Evolutionary conservation across 345 rosid species (phyloP), one percentile per base, ranked within the genome.

Genomic region (Adansonia digitata): DNA sequence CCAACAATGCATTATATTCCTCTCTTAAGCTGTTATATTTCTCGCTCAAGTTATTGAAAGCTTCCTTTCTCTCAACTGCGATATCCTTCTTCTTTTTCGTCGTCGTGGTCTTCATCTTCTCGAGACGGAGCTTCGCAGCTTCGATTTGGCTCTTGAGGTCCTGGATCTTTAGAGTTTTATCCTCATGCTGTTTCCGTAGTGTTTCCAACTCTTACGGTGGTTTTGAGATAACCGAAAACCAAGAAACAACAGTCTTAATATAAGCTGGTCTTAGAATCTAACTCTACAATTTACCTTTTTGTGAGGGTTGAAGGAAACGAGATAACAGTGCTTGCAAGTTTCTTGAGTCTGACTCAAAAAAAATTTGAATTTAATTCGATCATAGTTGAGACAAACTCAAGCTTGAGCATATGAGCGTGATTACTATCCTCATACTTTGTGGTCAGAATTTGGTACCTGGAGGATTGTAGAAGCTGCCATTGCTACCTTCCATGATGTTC

Each of bases 101-200:
- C 35, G 0, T 75, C 77, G 67, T 63, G 17, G 0, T 75, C 75
- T 62, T 77, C 73, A 55, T 78, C 79, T 60, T 74, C 74, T 82
- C 85, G 73, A 86, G 29, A 0, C 64, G 73, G 35, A 77, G 75
- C 85, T 81, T 86, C 61, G 59, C 59, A 0, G 73, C 71, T 72
- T 77, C 83, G n/a, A 85, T 84, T 40, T 81, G 83, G 27, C 43
- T 73, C 76, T 79, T 88, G 78, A 88, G 82, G 27, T 88, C 82
- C 64, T 79, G 78, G 64, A 86, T 86, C 84, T 73, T 77, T 1
- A 40, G 4, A 18, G 60, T 72, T 70, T 82, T 83, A 84, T 79
- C 86, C 49, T 80, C 84, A 5, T 78, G 81, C 69, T 81, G 56
- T 53, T 70, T 83, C 78, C 78, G 85, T 51, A 88, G 73, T 62